Conservation (phyloP, 176 grass and related monocot genomes). For the Carex pumila region DNA sequence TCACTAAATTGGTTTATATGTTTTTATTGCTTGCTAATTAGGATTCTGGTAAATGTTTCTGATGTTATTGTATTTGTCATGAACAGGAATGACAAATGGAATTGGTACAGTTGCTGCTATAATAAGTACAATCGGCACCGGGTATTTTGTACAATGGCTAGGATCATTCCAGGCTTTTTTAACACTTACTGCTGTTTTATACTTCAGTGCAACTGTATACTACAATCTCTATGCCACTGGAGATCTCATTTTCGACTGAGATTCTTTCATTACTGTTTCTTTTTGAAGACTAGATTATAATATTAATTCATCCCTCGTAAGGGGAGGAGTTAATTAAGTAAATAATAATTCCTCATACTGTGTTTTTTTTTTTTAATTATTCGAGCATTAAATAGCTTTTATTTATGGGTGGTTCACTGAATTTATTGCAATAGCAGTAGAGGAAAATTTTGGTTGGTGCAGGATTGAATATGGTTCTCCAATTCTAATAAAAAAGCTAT, state of each 20-base stretch:
- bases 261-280: conserved; percentile 11
- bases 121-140: conserved; percentile 75
- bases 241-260: conserved; percentile 71
- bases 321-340: not conserved
- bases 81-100: conserved; percentile 80
- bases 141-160: conserved; percentile 90
- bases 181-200: conserved; percentile 73
- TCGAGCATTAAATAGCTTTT: not conserved
- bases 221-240: conserved; percentile 68
- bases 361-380: not conserved
- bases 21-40: not conserved
- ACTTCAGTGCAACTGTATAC: conserved; percentile 69
- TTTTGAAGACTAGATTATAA: conserved; percentile 3
- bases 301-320: not conserved
- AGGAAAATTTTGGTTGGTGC: not conserved
- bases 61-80: conserved; percentile 19
- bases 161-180: conserved; percentile 96
- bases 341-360: not conserved
- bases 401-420: not conserved
- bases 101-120: conserved; percentile 78
- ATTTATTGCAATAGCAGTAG: not conserved
- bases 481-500: not conserved
- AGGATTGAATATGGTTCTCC: not conserved
- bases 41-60: not conserved
- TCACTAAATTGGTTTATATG: conserved; percentile 1